Base-by-base conservation (phyloP, 2,329 filamentous ascomycete genomes). In the Didymella lethalis region DNA sequence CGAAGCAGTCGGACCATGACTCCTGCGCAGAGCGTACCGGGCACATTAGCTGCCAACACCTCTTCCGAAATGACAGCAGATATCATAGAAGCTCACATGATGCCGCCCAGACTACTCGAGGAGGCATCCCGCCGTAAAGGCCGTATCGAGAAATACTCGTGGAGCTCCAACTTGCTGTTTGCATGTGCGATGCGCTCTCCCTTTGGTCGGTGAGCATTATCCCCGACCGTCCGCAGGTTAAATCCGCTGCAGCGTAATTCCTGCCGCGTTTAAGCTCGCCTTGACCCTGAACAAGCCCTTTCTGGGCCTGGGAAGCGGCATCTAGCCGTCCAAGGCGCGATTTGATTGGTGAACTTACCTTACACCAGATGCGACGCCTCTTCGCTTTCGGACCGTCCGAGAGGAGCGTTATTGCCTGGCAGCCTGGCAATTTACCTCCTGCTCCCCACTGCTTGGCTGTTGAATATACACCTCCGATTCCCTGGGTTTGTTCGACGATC, bases 151-250 rank as follows among this genome's bases (percentile, higher is more conserved):
- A 41, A 2, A 25, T 5, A 25, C 14, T 25, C 5, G 7, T 25
- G 20, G 38, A 10, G 10, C 20, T 41, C 18, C 20, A 20, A 41
- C 12, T 23, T 23, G 38, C 38, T 25, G 20, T 20, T 23, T 41
- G 3, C 11, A 14, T 25, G 20, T 41, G 20, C 11, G 7, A 18
- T 7, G 18, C n/a, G 7, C 36, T 14, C 23, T 36, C 32, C 16
- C 18, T 36, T 7, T 20, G 12, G 32, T 48, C 55, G 45, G 45
- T 20, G 55, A 14, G 7, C 6, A 3, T 26, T 23, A 5, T 7
- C 23, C 16, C 49, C 50, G 56, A 59, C n/a, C 50, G 38, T 59
- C 56, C 56, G 41, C 41, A 41, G 40, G 34, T 59, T 51, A 59
- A 54, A 34, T 54, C 56, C 56, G 56, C 28, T 20, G 40, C 8